Evolutionary conservation across 2,329 filamentous ascomycete genomes (phyloP).

Genomic region (Neoarthrinium moseri): DNA sequence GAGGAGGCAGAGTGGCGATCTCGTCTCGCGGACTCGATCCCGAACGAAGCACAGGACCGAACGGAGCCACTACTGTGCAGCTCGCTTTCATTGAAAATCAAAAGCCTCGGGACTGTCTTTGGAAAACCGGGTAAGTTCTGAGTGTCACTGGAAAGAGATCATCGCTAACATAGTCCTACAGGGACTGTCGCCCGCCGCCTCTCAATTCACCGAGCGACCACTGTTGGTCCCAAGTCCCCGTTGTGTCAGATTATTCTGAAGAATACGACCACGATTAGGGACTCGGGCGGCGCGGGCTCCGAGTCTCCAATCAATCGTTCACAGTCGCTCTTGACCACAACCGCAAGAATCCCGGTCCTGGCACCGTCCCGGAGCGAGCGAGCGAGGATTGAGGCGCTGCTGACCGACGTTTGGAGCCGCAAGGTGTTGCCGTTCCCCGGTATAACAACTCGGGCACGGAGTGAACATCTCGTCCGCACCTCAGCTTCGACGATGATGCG

Average conservation of each 20-base stretch:
- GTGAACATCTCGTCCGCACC: constrained; percentile 71
- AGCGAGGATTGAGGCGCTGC: constrained; percentile 69
- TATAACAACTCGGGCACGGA: constrained; percentile 63
- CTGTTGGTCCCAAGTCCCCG: constrained; percentile 66
- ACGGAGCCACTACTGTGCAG: constrained; percentile 52
- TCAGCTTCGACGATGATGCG: constrained; percentile 87
- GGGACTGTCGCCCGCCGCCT: constrained; percentile 64
- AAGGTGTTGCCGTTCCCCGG: constrained; percentile 80
- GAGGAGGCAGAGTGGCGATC: constrained; percentile 81
- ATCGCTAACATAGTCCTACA: constrained; percentile 24
- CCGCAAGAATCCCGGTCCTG: constrained; percentile 64
- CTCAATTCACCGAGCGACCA: constrained; percentile 77
- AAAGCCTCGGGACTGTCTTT: constrained; percentile 72
- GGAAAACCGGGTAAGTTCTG: constrained; percentile 60
- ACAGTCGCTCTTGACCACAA: constrained; percentile 73
- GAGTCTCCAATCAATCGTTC: constrained; percentile 68
- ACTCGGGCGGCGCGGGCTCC: constrained; percentile 42
- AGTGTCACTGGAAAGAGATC: neutral
- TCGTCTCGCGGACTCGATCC: constrained; percentile 56
- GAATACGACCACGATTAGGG: constrained; percentile 72
- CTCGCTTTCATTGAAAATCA: constrained; percentile 68
- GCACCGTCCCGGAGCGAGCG: constrained; percentile 74
- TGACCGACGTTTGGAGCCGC: constrained; percentile 82
- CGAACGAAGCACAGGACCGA: constrained; percentile 46
- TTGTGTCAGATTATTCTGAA: constrained; percentile 80